Percentiles rank a stretch among this genome's conserved stretches.
These are phyloP conservation scores for Taiozyma sp. DNA, from an alignment of 1,139 yeast species.

Conservation along the genomic window DNA sequence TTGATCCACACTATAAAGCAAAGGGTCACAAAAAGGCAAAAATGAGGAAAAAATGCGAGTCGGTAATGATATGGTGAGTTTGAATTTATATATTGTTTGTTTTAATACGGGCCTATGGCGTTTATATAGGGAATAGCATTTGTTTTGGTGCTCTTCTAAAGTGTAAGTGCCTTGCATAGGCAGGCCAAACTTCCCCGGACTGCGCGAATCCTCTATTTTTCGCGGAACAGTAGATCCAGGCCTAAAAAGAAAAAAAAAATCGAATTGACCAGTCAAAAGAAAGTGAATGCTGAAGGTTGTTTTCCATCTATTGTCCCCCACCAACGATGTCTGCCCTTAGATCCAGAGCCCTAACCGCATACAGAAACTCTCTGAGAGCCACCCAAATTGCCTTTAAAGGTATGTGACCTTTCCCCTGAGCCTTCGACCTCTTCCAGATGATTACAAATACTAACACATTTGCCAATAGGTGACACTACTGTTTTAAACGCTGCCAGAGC, in stretches of 20 bases:
- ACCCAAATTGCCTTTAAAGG: conserved; percentile 59
- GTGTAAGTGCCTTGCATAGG: neutral
- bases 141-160: neutral
- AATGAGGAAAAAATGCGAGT: no score
- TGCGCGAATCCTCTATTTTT: neutral
- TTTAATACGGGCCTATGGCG: neutral
- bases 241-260: neutral
- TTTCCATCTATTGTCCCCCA: neutral
- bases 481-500: conserved; percentile 58
- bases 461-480: conserved; percentile 35
- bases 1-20: neutral
- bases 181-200: neutral
- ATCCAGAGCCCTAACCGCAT: conserved; percentile 44
- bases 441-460: conserved; percentile 9
- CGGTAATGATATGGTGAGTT: neutral
- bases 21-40: no score
- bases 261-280: neutral
- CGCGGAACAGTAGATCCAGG: neutral
- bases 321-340: neutral
- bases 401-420: conserved; percentile 6
- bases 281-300: neutral
- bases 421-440: neutral
- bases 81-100: neutral
- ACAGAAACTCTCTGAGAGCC: conserved; percentile 67
- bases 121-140: neutral